Evolutionary conservation across 1,284 basidiomycete species (phyloP), one percentile per base, ranked within the genome.

Genomic region (Malassezia japonica): DNA sequence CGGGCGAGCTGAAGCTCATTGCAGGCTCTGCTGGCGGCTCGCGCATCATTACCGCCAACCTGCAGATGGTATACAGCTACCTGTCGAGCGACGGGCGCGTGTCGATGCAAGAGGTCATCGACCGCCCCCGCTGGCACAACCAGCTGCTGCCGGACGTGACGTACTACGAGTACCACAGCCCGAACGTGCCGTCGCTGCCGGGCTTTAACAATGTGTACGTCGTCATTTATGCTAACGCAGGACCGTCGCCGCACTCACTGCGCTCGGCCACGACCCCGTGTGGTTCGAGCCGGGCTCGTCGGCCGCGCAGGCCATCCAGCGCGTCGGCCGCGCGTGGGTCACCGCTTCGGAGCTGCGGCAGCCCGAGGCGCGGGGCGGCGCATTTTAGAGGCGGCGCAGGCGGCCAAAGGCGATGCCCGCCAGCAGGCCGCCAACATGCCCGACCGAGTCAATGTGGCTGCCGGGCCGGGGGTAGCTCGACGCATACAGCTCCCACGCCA

Each of bases 341-440:
- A 62, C 64, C 6, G 68, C 62, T 8, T 45, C 57, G 15, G 68
- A 71, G 50, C 47, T 56, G 3, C 36, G 68, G 21, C 67, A 71
- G 59, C 48, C 60, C 27, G 56, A 65, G 15, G 62, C 65, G 32
- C 48, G 56, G 5, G 64, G 63, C 10, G 58, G 67, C 1, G 68
- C 67, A 8, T 50, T 61, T 31, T 33, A 47, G 15, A 45, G 12
- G 4, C 36, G 3, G 20, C 33, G 27, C 35, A 47, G 27, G 23
- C 55, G 46, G 52, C 58, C 67, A 38, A 64, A 69, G 12, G 56
- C 13, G 24, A 83, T 73, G 15, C 87, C 87, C 38, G 81, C 78
- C 1, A 85, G 57, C 15, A 87, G 75, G 3, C 87, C 88, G 0
- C 83, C 86, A 6, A 89, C 76, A 70, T 91, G 87, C 3, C 83